These are phyloP conservation scores for Cyclotella cryptica DNA, from an alignment of 108 stramenopile species.

Conservation along the genomic window DNA sequence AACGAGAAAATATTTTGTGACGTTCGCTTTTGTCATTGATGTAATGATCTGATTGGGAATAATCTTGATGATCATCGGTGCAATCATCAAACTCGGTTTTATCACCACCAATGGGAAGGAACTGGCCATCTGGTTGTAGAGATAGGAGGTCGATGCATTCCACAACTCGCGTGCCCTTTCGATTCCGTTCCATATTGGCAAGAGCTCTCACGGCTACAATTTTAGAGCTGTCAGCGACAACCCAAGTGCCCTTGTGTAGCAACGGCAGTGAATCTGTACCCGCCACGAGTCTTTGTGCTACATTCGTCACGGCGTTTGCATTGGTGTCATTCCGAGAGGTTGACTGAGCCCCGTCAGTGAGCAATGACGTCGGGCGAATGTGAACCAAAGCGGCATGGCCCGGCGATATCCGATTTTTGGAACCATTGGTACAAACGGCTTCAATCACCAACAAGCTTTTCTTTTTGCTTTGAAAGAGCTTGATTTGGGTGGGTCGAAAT, in stretches of 20 bases:
- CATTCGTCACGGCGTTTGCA: neutral
- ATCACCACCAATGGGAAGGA: slow-evolving; percentile 10
- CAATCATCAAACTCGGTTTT: slow-evolving; percentile 21
- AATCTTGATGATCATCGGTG: slow-evolving; percentile 2
- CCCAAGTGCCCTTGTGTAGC: slow-evolving; percentile 26
- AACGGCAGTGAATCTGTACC: neutral
- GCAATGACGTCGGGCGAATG: slow-evolving; percentile 19
- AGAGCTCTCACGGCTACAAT: slow-evolving; percentile 13
- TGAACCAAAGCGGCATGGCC: slow-evolving; percentile 18
- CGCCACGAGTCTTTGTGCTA: neutral
- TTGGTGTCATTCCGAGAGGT: neutral
- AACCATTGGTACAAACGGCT: slow-evolving; percentile 21
- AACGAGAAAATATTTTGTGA: slow-evolving; percentile 39
- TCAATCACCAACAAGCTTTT: slow-evolving; percentile 37
- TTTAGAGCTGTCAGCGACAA: slow-evolving; percentile 21
- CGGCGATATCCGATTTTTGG: slow-evolving; percentile 20
- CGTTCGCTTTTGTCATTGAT: slow-evolving; percentile 29
- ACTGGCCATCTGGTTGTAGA: slow-evolving; percentile 18
- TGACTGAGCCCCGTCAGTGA: neutral
- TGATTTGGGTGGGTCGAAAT: slow-evolving; percentile 28
- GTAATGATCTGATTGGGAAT: neutral
- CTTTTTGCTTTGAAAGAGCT: slow-evolving; percentile 41
- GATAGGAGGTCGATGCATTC: slow-evolving; percentile 38
- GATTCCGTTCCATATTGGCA: slow-evolving; percentile 40
- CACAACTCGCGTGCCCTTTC: slow-evolving; percentile 41